Base-by-base conservation (phyloP, 2,329 filamentous ascomycete genomes). In the Endocalyx cinctus region DNA sequence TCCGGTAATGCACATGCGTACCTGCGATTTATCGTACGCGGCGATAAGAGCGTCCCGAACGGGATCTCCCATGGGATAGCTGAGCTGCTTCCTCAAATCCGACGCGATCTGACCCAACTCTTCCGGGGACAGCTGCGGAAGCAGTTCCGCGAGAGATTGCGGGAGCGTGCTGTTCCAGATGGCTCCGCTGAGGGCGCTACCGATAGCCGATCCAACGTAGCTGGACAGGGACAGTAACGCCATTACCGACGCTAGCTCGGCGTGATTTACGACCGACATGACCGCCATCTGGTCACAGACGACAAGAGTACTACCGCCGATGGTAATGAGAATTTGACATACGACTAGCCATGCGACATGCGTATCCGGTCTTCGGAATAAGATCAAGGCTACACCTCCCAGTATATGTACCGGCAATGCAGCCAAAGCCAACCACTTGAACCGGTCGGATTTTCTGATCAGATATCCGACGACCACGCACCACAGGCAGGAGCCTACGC, bases 271-370 rank as follows among this genome's bases (percentile, higher is more conserved):
- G 3, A 70, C 66, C 0, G 71, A 64, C 54, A 80, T 72, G 25
- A 79, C 68, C 5, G 74, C 72, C 43, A 82, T 70, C 39, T 81
- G 69, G 42, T 73, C 60, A 35, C 66, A 64, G 39, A 77, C 66
- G 17, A 77, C 66, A 10, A 76, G 60, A 16, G 70, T 71, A 33
- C 68, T 68, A 10, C 72, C 72, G 10, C 64, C 64, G 38, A 74
- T 61, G 13, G 73, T 71, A 34, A 75, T 70, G 43, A 77, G 66
- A 35, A 77, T 66, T 45, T 76, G 72, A 38, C 67, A 71, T 64
- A 74, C 69, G 36, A 76, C 55, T 7, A 77, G 50, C 52, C 68
- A 74, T 20, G 66, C 60, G 16, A 76, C 63, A 16, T 62, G 54
- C 10, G 56, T 54, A 22, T 63, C 59, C 28, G 71, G 66, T 22